Percentiles rank a stretch among this genome's conserved stretches.
These are phyloP conservation scores for Annulohypoxylon truncatum DNA, from an alignment of 2,329 filamentous ascomycete species.

Conservation along the genomic window DNA sequence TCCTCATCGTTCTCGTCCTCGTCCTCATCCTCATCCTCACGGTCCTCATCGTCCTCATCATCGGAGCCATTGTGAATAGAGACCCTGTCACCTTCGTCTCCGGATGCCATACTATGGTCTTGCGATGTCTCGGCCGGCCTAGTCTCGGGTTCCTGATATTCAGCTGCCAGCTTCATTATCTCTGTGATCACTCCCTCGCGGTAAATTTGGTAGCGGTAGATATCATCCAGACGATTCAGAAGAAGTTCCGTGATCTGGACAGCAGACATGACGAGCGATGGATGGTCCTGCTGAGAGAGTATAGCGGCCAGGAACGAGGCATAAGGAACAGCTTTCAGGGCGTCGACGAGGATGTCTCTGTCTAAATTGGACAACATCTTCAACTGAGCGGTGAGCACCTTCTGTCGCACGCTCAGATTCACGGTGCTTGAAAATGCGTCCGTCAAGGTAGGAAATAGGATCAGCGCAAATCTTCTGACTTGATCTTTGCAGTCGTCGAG, in stretches of 20 bases:
- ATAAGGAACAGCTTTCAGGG: conserved; percentile 88
- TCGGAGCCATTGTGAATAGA: conserved; percentile 62
- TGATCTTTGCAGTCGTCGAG: conserved; percentile 85
- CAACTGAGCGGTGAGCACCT: conserved; percentile 92
- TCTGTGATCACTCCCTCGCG: conserved; percentile 95
- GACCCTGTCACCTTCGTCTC: conserved; percentile 52
- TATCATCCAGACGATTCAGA: conserved; percentile 81
- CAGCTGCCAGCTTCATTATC: conserved; percentile 80
- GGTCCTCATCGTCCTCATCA: conserved; percentile 63
- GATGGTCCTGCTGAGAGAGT: conserved; percentile 92
- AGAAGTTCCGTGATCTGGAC: conserved; percentile 91
- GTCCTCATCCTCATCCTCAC: conserved; percentile 61
- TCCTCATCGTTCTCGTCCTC: conserved; percentile 66
- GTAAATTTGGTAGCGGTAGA: conserved; percentile 97
- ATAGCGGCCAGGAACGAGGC: conserved; percentile 96
- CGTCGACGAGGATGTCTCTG: conserved; percentile 82
- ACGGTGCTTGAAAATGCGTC: conserved; percentile 98
- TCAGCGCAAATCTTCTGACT: conserved; percentile 90
- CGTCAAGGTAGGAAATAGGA: conserved; percentile 92
- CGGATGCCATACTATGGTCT: conserved; percentile 49
- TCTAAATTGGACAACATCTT: conserved; percentile 99
- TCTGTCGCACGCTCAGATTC: conserved; percentile 92
- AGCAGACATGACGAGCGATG: conserved; percentile 85
- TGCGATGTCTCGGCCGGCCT: conserved; percentile 47
- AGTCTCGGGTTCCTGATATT: conserved; percentile 55